These are phyloP conservation scores for Fusarium bulbicola DNA, from an alignment of 2,329 filamentous ascomycete genomes.

Conservation along the genomic window DNA sequence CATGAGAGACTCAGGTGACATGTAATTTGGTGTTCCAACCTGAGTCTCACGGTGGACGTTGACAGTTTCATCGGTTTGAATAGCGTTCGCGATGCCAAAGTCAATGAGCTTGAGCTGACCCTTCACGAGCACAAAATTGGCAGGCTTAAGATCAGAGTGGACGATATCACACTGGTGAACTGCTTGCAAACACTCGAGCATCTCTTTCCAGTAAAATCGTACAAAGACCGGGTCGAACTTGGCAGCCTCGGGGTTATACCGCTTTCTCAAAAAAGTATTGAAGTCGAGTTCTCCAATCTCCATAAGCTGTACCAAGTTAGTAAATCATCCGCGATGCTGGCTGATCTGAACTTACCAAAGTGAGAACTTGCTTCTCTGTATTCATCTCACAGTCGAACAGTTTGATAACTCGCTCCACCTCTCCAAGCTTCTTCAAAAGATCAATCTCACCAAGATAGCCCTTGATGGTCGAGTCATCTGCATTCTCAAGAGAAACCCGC, in stretches of 20 bases:
- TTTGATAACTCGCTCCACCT: conserved; percentile 89
- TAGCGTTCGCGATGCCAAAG: conserved; percentile 98
- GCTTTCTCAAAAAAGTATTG: conserved; percentile 81
- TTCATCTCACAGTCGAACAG: conserved; percentile 95
- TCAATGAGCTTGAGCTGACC: conserved; percentile 95
- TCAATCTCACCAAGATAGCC: conserved; percentile 98
- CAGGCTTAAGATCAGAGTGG: conserved; percentile 95
- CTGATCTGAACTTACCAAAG: conserved; percentile 68
- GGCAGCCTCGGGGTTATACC: conserved; percentile 75
- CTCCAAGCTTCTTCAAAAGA: conserved; percentile 80
- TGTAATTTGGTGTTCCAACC: conserved; percentile 97
- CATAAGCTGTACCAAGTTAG: conserved; percentile 74
- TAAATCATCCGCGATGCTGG: not conserved
- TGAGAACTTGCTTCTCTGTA: conserved; percentile 87
- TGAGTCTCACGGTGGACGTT: conserved; percentile 97
- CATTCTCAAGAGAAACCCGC: conserved; percentile 87
- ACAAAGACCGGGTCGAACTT: conserved; percentile 89
- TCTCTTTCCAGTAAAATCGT: conserved; percentile 99
- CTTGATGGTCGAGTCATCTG: conserved; percentile 82
- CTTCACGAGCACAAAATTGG: conserved; percentile 93
- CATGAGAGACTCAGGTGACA: conserved; percentile 94
- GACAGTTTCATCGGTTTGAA: conserved; percentile 93
- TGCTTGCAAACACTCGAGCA: conserved; percentile 92
- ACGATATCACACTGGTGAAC: conserved; percentile 93
- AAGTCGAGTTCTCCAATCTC: conserved; percentile 96